Evolutionary conservation across 768 basidiomycete species (phyloP).

Genomic region (Leccinum longicurvipes): DNA sequence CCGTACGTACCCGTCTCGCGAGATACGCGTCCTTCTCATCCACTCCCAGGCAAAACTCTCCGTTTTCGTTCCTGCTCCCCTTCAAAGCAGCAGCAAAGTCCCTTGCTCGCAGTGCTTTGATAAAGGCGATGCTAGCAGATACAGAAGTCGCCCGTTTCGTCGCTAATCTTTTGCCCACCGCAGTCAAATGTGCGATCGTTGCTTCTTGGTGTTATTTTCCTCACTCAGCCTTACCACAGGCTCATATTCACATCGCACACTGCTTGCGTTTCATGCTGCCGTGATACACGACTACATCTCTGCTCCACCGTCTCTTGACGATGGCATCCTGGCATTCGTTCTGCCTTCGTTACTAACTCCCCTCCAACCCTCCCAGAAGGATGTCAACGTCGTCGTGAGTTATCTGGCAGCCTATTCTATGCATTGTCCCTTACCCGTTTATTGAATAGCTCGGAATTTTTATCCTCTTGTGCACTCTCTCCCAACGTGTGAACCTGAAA

Average conservation of each 20-base stretch:
- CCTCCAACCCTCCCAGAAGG: conserved; percentile 46
- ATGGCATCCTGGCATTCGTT: conserved; percentile 61
- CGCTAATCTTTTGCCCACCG: conserved; percentile 56
- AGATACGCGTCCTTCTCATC: not conserved
- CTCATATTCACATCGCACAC: conserved; percentile 55
- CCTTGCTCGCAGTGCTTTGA: conserved; percentile 67
- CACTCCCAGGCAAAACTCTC: conserved; percentile 49
- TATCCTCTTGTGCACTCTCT: conserved; percentile 66
- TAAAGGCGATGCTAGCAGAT: conserved; percentile 73
- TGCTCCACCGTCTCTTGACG: conserved; percentile 52
- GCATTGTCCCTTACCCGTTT: not conserved
- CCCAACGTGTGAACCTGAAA: conserved; percentile 60
- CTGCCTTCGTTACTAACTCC: conserved; percentile 64
- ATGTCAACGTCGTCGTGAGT: conserved; percentile 49
- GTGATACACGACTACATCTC: conserved; percentile 78
- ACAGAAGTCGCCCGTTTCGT: conserved; percentile 72
- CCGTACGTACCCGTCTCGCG: conserved; percentile 41
- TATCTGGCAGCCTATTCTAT: not conserved
- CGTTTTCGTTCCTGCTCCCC: conserved; percentile 67
- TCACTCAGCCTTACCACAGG: conserved; percentile 22
- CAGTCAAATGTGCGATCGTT: conserved; percentile 41
- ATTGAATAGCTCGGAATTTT: conserved; percentile 62
- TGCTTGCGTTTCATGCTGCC: conserved; percentile 81
- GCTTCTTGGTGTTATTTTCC: not conserved
- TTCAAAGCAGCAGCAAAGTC: conserved; percentile 76